These are phyloP conservation scores for Microcyclosporella mali DNA, from an alignment of 2,329 filamentous ascomycete genomes.

Conservation along the genomic window DNA sequence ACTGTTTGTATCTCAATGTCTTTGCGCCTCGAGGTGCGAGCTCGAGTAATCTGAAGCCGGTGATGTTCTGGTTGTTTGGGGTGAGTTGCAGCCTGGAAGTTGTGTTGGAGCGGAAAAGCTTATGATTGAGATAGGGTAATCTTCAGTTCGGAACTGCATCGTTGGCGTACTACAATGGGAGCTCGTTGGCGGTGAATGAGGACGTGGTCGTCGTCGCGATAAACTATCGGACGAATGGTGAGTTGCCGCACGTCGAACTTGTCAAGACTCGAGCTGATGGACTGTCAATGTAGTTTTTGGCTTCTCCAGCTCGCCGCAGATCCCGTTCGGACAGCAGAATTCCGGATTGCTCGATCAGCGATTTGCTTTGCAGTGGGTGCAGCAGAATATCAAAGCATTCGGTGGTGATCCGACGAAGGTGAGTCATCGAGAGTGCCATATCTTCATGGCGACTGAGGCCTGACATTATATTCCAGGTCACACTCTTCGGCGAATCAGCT, in stretches of 20 bases:
- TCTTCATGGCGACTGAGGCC: too few relatives aligned
- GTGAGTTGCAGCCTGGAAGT: too few relatives aligned
- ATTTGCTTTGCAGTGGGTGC: constrained; percentile 32
- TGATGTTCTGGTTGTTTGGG: constrained; percentile 19
- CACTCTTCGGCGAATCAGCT: constrained; percentile 16
- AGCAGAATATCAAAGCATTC: constrained; percentile 46
- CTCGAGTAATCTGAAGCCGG: constrained; percentile 9
- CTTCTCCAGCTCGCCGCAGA: constrained; percentile 28
- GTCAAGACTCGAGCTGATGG: too few relatives aligned
- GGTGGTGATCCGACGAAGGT: constrained; percentile 45
- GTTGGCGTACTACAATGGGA: constrained; percentile 16
- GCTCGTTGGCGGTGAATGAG: constrained; percentile 14
- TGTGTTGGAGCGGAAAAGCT: too few relatives aligned
- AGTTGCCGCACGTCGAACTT: too few relatives aligned
- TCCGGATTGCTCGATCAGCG: constrained; percentile 31
- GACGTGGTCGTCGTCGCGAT: constrained; percentile 18
- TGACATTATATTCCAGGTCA: constrained; percentile 14
- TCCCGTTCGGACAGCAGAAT: constrained; percentile 27
- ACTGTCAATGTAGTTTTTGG: constrained; percentile 9
- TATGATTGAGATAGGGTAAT: constrained; percentile 2
- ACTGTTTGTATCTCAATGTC: constrained; percentile 18
- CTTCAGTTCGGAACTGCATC: constrained; percentile 13
- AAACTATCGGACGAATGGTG: constrained; percentile 17
- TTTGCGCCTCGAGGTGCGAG: constrained; percentile 12
- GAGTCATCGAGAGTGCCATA: too few relatives aligned